Conservation (phyloP, 179 eudicot species). For the Silene vulgaris region DNA sequence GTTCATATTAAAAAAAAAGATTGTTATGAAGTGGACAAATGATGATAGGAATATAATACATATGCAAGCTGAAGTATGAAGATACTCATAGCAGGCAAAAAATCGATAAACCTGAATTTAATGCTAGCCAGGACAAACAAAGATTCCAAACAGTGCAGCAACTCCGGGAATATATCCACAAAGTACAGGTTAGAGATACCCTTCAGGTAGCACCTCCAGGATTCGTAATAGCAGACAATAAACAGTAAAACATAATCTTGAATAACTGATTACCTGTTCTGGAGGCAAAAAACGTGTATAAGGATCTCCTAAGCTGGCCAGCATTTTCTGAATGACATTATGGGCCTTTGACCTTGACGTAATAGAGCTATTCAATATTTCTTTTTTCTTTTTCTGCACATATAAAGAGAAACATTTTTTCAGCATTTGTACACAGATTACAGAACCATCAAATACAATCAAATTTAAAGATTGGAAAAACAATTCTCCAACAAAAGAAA, state of each 20-base stretch:
- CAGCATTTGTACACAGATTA: background rate
- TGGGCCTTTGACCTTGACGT: conserved; percentile 79
- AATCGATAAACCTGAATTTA: background rate
- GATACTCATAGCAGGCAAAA: conserved; percentile 11
- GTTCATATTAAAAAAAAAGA: background rate
- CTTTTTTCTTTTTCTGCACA: conserved; percentile 68
- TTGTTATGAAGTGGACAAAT: background rate
- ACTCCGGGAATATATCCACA: background rate
- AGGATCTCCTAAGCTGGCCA: conserved; percentile 82
- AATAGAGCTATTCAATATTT: conserved; percentile 54
- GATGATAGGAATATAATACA: background rate
- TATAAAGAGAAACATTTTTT: conserved; percentile 16
- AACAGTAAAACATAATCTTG: conserved; percentile 3
- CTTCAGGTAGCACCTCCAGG: background rate
- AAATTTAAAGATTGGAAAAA: background rate
- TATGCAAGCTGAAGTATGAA: conserved; percentile 11
- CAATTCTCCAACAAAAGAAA: conserved; percentile 2
- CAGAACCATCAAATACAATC: background rate
- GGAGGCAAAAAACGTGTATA: conserved; percentile 87
- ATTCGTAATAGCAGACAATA: conserved; percentile 1
- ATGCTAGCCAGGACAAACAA: conserved; percentile 5
- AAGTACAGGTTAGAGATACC: background rate
- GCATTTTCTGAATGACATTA: conserved; percentile 63
- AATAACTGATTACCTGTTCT: conserved; percentile 49
- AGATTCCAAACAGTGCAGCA: conserved; percentile 7